Evolutionary conservation across 345 rosid species (phyloP), one percentile per base, ranked within the genome.

Genomic region (Sonneratia alba): DNA sequence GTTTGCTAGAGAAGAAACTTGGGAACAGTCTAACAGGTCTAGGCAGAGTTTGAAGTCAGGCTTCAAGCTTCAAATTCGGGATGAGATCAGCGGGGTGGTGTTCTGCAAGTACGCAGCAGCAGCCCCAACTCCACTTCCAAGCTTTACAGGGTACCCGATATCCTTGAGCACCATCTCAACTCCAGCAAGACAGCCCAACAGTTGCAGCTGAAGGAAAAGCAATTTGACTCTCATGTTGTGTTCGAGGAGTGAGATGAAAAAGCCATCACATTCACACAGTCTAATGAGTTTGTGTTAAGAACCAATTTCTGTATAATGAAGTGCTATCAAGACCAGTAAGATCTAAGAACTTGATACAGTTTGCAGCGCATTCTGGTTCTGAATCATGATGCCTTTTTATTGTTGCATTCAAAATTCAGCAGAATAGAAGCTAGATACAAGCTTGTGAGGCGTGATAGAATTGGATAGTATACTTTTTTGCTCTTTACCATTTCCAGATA

Each of bases 81-180:
- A 92, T 38, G 89, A 79, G 74, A 92, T 92, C 74, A 95, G 47
- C 36, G 99, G 99, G 59, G 81, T 87, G 76, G 53, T 83, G 77
- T 95, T 86, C 81, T 87, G 97, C 72, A 95, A 83, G 83, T 83
- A 95, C 63, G 96, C 87, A 71, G 85, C 72, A 7, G 99, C 99
- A 64, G 97, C 97, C 62, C 82, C 97, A 53, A 95, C 92, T 70
- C 99, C 99, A 72, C 97, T 90, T 73, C 99, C 97, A 62, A 92
- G 79, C 83, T 87, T 84, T 64, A 95, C 76, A 19, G 99, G 99
- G 80, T 92, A 90, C 45, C 99, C 99, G 34, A 95, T 90, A 55
- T 95, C 99, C 85, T 85, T 92, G 27, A 95, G 85, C 80, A 88
- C 76, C 99, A 95, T 92, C 91, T 92, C 97, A 77, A 95, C 99